phyloP scores from a whole-genome alignment of 2,329 filamentous ascomycete species.

The Stemphylium beticola region DNA sequence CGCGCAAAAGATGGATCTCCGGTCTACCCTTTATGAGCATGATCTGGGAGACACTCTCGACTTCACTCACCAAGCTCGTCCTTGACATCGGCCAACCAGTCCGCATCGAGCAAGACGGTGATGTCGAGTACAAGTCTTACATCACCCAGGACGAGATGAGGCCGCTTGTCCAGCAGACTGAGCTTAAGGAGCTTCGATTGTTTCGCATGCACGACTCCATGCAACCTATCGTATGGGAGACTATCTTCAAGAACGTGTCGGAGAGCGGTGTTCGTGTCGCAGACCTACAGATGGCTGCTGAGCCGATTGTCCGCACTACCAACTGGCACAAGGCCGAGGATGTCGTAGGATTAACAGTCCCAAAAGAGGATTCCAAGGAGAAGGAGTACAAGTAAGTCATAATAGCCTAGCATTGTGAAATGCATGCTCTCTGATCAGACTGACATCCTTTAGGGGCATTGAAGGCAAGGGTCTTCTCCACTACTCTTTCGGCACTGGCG shows the following conservation, averaged over 20 bases:
- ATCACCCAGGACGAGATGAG: constrained; percentile 32
- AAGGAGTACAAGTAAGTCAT: constrained; percentile 32
- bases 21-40: constrained; percentile 33
- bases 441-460: constrained; percentile 24
- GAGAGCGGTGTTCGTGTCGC: constrained; percentile 28
- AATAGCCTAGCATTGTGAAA: no score
- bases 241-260: constrained; percentile 33
- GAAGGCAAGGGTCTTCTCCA: constrained; percentile 41
- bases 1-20: constrained; percentile 34
- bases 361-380: constrained; percentile 19
- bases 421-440: neutral
- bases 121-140: constrained; percentile 24
- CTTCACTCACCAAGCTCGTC: constrained; percentile 34
- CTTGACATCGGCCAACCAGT: constrained; percentile 35
- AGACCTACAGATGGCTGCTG: constrained; percentile 36
- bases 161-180: constrained; percentile 28
- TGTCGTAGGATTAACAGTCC: constrained; percentile 29
- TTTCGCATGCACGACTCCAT: constrained; percentile 34
- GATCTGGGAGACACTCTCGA: constrained; percentile 30
- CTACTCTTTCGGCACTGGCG: constrained; percentile 36
- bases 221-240: constrained; percentile 41
- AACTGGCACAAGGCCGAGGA: constrained; percentile 32
- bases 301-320: constrained; percentile 33
- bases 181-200: constrained; percentile 38
- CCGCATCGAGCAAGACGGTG: constrained; percentile 18